phyloP scores from a whole-genome alignment of 371 early-diverging fungal species.

The Mortierella sp. region DNA sequence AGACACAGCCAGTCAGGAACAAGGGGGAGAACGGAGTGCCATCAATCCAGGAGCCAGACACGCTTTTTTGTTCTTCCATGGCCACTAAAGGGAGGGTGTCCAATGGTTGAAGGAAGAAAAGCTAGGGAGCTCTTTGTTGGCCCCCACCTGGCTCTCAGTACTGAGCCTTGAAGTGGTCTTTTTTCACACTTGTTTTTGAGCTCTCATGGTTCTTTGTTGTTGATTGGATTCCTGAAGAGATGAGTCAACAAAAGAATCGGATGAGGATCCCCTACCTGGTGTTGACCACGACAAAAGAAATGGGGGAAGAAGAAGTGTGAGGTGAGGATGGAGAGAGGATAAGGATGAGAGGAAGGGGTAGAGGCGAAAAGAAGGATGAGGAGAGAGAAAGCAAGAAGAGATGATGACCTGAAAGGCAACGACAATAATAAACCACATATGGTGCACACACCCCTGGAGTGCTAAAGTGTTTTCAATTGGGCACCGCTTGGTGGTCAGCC shows the following conservation, averaged over 20 bases:
- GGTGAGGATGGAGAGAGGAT: background rate
- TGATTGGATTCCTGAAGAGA: background rate
- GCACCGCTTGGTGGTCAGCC: background rate
- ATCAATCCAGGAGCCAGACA: background rate
- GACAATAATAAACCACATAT: background rate
- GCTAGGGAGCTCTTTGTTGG: background rate
- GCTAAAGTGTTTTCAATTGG: slow-evolving; percentile 5
- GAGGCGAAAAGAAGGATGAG: background rate
- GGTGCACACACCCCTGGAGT: background rate
- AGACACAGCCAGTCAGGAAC: slow-evolving; percentile 4
- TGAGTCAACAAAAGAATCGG: background rate
- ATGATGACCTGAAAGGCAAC: background rate
- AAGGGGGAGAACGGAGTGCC: background rate
- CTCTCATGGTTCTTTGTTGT: background rate
- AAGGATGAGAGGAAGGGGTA: background rate
- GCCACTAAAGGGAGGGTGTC: background rate
- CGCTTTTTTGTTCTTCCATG: background rate
- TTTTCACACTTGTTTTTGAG: background rate
- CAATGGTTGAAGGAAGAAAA: background rate
- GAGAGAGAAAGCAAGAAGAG: background rate
- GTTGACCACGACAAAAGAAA: background rate
- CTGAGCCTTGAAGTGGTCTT: background rate
- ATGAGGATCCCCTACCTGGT: slow-evolving; percentile 1
- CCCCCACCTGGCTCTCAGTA: background rate
- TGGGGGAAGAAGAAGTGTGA: background rate